phyloP scores from a whole-genome alignment of 23 red algal genomes.

The Gracilaria gracilis region DNA sequence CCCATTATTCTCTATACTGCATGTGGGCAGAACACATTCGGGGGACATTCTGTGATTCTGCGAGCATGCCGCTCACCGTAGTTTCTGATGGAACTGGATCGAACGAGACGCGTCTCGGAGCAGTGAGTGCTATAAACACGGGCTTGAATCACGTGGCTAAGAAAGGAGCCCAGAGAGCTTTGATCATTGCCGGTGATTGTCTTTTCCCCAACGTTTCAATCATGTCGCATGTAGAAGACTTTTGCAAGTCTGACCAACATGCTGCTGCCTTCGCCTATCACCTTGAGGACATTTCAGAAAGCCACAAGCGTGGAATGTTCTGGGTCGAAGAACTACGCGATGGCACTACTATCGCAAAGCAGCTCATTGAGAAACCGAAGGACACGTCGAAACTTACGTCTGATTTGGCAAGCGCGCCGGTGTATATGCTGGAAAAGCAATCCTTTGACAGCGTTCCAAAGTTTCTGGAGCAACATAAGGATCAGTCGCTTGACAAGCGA shows the following conservation, averaged over 20 bases:
- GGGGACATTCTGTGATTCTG: neutral
- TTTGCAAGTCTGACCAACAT: slow-evolving; percentile 18
- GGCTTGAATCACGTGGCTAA: slow-evolving; percentile 1
- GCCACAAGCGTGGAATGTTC: slow-evolving; percentile 66
- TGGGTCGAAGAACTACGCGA: neutral
- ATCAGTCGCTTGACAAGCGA: slow-evolving; percentile 18
- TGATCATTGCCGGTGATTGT: slow-evolving; percentile 79
- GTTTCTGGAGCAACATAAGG: slow-evolving; percentile 30
- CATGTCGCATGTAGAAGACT: neutral
- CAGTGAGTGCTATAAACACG: slow-evolving; percentile 51
- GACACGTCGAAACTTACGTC: slow-evolving; percentile 26
- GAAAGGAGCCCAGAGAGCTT: slow-evolving; percentile 7
- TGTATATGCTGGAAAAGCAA: slow-evolving; percentile 53
- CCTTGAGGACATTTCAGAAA: slow-evolving; percentile 51
- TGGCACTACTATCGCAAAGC: slow-evolving; percentile 21
- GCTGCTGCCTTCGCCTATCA: slow-evolving; percentile 64
- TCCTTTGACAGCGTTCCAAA: neutral
- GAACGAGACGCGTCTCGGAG: slow-evolving; percentile 56
- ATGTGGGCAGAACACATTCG: slow-evolving; percentile 43
- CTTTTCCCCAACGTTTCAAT: slow-evolving; percentile 66
- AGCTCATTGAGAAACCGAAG: slow-evolving; percentile 71
- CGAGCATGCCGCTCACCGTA: neutral
- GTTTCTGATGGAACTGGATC: slow-evolving; percentile 24
- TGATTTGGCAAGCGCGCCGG: slow-evolving; percentile 62
- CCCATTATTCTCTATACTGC: slow-evolving; percentile 49